Evolutionary conservation across 148 eudicot genomes (phyloP), one percentile per base, ranked within the genome.

Genomic region (Gaultheria prostrata): DNA sequence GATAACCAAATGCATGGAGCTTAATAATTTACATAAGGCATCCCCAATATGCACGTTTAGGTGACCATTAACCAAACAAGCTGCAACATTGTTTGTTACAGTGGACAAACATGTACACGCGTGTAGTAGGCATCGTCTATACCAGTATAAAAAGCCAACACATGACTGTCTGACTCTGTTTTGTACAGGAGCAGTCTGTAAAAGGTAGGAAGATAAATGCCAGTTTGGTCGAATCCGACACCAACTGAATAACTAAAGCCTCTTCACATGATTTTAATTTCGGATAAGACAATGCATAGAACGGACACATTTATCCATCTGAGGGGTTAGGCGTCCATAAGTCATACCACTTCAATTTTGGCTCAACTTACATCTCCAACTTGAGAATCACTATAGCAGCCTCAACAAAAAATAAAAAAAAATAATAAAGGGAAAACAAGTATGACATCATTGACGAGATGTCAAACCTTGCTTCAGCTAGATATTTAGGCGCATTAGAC

Each of bases 401-500:
- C 26, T 32, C 43, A 21, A 57, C 8, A 73, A 33, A 73, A 50
- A 50, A 53, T 4, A 24, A 63, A 17, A n/a, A n/a, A 30, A 77
- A 77, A 7, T 28, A 48, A 70, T 57, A 48, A 45, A 76, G 50
- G 24, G 32, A 56, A 50, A 13, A n/a, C 6, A 11, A 50, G 48
- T 48, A 6, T 26, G n/a, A 18, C 21, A 28, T 39, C 45, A 28
- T 50, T 20, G 20, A 50, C 26, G 69, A 86, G 73, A 85, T 18
- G n/a, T 48, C 82, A 77, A 82, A 93, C 99, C 99, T 97, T 75
- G 97, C 94, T 85, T 86, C 82, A 70, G 92, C 87, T 21, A 97
- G 83, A 86, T 97, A 97, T 81, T 97, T 97, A n/a, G 99, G 99
- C 12, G 93, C 92, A 89, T 94, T 96, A 70, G 99, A 96, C 99